phyloP scores from a whole-genome alignment of 768 basidiomycete species.

The Leccinum rimulosum region DNA sequence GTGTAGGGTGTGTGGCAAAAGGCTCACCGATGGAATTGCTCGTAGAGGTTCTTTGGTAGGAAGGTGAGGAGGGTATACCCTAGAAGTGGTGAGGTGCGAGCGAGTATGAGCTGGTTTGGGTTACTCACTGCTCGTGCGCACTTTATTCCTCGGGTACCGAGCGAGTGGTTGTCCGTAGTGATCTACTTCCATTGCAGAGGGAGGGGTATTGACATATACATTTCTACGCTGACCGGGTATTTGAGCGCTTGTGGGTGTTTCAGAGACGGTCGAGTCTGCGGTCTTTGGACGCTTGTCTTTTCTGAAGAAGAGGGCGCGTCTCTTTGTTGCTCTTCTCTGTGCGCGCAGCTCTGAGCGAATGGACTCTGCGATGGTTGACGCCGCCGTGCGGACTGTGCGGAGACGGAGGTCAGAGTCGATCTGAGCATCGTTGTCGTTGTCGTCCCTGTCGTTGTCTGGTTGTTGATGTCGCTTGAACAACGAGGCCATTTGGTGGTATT shows the following conservation, averaged over 20 bases:
- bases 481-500: not conserved
- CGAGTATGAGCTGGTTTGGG: not conserved
- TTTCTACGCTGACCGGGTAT: conserved; percentile 61
- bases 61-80: conserved; percentile 92
- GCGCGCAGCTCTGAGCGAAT: conserved; percentile 74
- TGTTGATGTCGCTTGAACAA: conserved; percentile 19
- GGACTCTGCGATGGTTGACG: conserved; percentile 85
- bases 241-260: conserved; percentile 25
- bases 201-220: conserved; percentile 75
- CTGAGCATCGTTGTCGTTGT: conserved; percentile 58
- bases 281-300: conserved; percentile 45
- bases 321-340: conserved; percentile 50
- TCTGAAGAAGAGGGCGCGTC: conserved; percentile 58
- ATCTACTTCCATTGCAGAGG: conserved; percentile 64
- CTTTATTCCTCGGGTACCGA: conserved; percentile 90
- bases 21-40: conserved; percentile 85
- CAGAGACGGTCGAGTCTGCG: conserved; percentile 31
- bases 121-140: conserved; percentile 84
- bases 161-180: conserved; percentile 70
- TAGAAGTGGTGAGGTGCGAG: conserved; percentile 28
- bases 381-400: conserved; percentile 90
- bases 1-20: not conserved
- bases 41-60: conserved; percentile 89
- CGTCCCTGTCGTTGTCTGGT: not conserved
- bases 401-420: conserved; percentile 87